Base-by-base conservation (phyloP, 2,329 filamentous ascomycete genomes). In the Xenoacremonium recifei region DNA sequence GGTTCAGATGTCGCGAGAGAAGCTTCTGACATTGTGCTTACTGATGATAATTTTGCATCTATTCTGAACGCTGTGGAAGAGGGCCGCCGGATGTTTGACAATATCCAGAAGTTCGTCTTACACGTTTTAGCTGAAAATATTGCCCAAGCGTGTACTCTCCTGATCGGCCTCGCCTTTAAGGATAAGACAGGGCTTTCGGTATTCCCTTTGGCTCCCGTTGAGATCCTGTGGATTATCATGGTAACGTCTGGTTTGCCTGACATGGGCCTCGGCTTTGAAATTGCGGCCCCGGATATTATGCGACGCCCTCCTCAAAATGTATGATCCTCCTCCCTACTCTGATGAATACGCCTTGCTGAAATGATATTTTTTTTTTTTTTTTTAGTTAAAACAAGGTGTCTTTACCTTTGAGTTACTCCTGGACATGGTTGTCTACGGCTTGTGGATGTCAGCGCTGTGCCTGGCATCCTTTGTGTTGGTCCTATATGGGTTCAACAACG, bases 221-320 rank as follows among this genome's bases (percentile, higher is more conserved):
- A 89, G 51, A 86, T 89, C 48, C 71, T 89, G 31, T 89, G 84
- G 85, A 82, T 89, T 47, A 89, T 88, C 55, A 88, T 89, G 84
- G 76, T 89, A 41, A 89, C 85, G 1, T 87, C 82, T 21, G 81
- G 80, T 36, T 73, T 88, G 56, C 84, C 85, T 4, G 85, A 87
- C 48, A 87, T 89, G 82, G 85, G 84, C 45, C 72, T 89, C 3
- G 84, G 85, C 3, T 83, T 87, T 64, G 85, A 89, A 63, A 68
- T 76, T 40, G 84, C 84, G 0, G 79, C 80, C 0, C 77, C 83
- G 0, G 84, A 88, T 58, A 81, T 89, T 44, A 80, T 89, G 70
- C 61, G 72, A 33, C 75, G 85, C 0, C 83, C 83, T n/a, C 85
- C 85, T 0, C 82, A 87, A 47, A 74, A 79, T 60, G 65, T 83